These are phyloP conservation scores for Epicoccum sorghinum DNA, from an alignment of 2,329 filamentous ascomycete species.

Conservation along the genomic window DNA sequence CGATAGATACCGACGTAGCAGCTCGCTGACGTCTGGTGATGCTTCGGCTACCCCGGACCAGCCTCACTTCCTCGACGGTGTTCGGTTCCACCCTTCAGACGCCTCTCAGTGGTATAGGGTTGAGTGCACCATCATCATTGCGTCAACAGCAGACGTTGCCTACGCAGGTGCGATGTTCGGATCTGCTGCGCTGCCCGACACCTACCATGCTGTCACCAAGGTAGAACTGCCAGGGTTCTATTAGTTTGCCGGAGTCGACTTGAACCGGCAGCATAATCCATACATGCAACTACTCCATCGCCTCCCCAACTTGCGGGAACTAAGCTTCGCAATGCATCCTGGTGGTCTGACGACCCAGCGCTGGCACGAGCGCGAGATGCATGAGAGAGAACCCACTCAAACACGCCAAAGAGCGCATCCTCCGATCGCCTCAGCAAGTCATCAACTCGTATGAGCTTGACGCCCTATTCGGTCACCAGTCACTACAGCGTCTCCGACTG, in stretches of 20 bases:
- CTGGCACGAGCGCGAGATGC: slow-evolving; percentile 62
- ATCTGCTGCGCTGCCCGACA: slow-evolving; percentile 4
- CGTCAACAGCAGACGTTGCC: slow-evolving; percentile 17
- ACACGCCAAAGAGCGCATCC: slow-evolving; percentile 73
- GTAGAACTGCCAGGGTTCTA: slow-evolving; percentile 54
- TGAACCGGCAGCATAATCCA: slow-evolving; percentile 87
- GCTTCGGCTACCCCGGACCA: neutral
- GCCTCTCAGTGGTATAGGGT: slow-evolving; percentile 13
- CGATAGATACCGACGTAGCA: slow-evolving; percentile 40
- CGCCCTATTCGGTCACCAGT: slow-evolving; percentile 70
- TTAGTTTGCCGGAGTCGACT: slow-evolving; percentile 69
- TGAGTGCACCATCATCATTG: slow-evolving; percentile 19
- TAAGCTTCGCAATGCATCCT: slow-evolving; percentile 80
- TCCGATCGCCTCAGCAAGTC: slow-evolving; percentile 84
- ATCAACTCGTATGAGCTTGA: slow-evolving; percentile 79
- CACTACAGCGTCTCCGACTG: slow-evolving; percentile 77
- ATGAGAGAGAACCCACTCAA: slow-evolving; percentile 75
- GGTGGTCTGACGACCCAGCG: slow-evolving; percentile 79
- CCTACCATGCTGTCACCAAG: slow-evolving; percentile 35
- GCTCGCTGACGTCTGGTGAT: slow-evolving; percentile 17
- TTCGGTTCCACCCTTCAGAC: neutral
- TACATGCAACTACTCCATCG: slow-evolving; percentile 85
- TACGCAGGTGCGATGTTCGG: slow-evolving; percentile 17
- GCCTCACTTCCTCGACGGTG: slow-evolving; percentile 22
- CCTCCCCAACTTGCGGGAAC: slow-evolving; percentile 80